Conservation (phyloP, 2,329 filamentous ascomycete genomes). For the Sporothrix humicola region DNA sequence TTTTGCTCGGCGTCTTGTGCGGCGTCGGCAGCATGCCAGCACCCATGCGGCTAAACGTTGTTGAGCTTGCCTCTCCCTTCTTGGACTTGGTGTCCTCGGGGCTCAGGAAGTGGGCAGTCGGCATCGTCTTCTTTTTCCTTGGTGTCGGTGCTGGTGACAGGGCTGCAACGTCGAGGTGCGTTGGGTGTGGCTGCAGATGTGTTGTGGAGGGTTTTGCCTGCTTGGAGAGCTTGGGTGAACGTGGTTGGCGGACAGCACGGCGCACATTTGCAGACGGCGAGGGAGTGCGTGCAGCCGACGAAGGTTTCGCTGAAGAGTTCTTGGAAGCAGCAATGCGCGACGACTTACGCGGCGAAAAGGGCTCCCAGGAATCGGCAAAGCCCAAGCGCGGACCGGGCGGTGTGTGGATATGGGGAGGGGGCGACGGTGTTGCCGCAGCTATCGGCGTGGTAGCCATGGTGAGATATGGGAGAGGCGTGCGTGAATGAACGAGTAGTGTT, state of each 20-base stretch:
- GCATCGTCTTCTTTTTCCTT: conserved; percentile 57
- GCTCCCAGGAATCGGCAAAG: conserved; percentile 71
- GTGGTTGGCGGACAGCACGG: conserved; percentile 40
- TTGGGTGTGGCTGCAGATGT: conserved; percentile 35
- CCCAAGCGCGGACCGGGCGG: conserved; percentile 73
- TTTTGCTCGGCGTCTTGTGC: conserved; percentile 73
- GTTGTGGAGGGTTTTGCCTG: conserved; percentile 28
- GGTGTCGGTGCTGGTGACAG: conserved; percentile 55
- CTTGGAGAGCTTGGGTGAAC: conserved; percentile 42
- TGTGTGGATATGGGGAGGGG: conserved; percentile 63
- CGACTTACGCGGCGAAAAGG: conserved; percentile 74
- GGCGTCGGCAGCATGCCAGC: conserved; percentile 74
- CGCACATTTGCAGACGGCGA: conserved; percentile 51
- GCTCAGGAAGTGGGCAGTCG: conserved; percentile 54
- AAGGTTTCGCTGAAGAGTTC: conserved; percentile 31
- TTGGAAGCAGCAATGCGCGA: conserved; percentile 64
- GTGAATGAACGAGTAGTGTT: neutral
- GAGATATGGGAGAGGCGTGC: neutral
- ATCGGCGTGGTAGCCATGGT: conserved; percentile 47
- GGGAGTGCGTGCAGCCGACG: conserved; percentile 55
- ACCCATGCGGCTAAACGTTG: conserved; percentile 43
- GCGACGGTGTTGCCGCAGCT: conserved; percentile 64
- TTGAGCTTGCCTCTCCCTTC: conserved; percentile 42
- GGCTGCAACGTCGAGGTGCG: neutral
- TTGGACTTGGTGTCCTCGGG: conserved; percentile 52